Evolutionary conservation across 2,329 filamentous ascomycete genomes (phyloP).

Genomic region (Berkeleyomyces basicola): DNA sequence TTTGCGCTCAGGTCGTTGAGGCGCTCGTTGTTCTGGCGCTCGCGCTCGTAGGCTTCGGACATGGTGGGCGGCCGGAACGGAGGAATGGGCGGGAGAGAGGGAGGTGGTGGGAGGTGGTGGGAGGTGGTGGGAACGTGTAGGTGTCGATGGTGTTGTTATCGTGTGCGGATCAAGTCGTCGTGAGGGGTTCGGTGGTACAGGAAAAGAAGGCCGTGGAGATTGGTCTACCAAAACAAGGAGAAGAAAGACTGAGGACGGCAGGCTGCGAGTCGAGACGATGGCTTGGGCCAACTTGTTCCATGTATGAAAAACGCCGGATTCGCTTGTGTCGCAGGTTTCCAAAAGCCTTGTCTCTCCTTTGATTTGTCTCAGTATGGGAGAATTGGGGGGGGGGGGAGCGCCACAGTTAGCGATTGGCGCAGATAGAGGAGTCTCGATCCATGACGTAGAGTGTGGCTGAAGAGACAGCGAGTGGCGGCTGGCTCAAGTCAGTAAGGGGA

Average conservation of each 20-base stretch:
- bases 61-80: slow-evolving; percentile 26
- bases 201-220: neutral
- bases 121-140: neutral
- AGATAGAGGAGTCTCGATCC: neutral
- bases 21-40: slow-evolving; percentile 85
- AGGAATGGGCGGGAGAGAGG: neutral
- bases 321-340: slow-evolving; percentile 1
- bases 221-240: neutral
- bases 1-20: slow-evolving; percentile 83
- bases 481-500: neutral
- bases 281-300: neutral
- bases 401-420: neutral
- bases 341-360: neutral
- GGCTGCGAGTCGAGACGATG: neutral
- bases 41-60: slow-evolving; percentile 64
- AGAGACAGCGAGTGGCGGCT: no score
- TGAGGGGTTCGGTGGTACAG: neutral
- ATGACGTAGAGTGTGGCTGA: neutral
- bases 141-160: no score
- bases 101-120: neutral
- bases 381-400: neutral
- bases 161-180: no score
- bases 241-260: neutral
- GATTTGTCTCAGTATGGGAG: slow-evolving; percentile 1
- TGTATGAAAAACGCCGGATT: neutral